A percentile compares a stretch with the other conserved stretches of the same genome.
Conservation (phyloP, 306 rosid genomes). For the Malus fusca region DNA sequence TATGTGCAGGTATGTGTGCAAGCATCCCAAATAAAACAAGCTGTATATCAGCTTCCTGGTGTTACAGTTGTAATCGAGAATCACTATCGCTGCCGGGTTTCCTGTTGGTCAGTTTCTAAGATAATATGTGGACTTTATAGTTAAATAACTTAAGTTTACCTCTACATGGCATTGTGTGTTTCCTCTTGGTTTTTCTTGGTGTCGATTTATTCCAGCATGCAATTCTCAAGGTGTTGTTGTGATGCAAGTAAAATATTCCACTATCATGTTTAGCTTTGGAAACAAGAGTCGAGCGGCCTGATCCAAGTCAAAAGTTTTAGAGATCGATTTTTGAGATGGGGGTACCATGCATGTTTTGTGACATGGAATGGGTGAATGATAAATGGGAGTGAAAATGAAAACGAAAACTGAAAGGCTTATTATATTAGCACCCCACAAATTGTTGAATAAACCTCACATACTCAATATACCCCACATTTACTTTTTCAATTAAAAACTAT, state of each 20-base stretch:
- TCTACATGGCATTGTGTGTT: neutral
- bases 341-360: neutral
- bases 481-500: too few species aligned
- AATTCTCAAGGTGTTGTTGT: too few species aligned
- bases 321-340: too few species aligned
- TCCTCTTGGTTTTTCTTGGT: neutral
- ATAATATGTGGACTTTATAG: too few species aligned
- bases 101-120: neutral
- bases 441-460: too few species aligned
- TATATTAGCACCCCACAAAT: too few species aligned
- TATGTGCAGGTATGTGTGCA: neutral
- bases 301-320: neutral
- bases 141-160: too few species aligned
- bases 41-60: neutral
- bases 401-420: too few species aligned
- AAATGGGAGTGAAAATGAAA: neutral
- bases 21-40: neutral
- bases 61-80: neutral
- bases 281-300: neutral
- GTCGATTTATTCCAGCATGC: too few species aligned
- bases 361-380: neutral
- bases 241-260: too few species aligned
- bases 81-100: neutral
- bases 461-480: too few species aligned
- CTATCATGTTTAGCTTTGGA: neutral